A percentile compares a stretch with the other conserved stretches of the same genome.
These are phyloP conservation scores for Starmera caribaea DNA, from an alignment of 805 yeast species.

Conservation along the genomic window DNA sequence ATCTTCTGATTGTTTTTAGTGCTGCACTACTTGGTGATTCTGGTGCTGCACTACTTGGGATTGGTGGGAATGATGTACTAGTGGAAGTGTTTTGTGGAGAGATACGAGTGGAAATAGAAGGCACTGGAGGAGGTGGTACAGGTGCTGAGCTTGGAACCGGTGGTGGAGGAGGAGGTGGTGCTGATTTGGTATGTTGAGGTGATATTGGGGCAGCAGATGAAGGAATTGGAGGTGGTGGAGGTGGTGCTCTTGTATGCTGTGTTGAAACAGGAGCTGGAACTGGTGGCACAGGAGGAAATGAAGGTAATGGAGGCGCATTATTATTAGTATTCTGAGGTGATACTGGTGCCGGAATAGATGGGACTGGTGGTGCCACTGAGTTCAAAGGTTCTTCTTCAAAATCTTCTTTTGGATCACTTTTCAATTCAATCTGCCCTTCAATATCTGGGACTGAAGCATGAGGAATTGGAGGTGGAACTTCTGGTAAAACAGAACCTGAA, in stretches of 20 bases:
- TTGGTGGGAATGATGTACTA: no score
- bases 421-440: conserved; percentile 7
- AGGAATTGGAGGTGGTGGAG: conserved; percentile 13
- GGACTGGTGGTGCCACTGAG: conserved; percentile 3
- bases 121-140: background rate
- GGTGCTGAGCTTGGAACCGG: background rate
- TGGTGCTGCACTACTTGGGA: background rate
- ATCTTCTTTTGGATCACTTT: no score
- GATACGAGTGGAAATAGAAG: background rate
- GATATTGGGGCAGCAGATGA: conserved; percentile 8
- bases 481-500: conserved; percentile 4
- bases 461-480: conserved; percentile 5
- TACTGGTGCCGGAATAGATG: conserved; percentile 2
- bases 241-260: conserved; percentile 9
- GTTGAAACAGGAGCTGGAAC: conserved; percentile 14
- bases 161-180: conserved; percentile 14
- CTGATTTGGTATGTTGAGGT: conserved; percentile 15
- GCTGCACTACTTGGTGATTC: background rate
- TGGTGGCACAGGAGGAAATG: conserved; percentile 9
- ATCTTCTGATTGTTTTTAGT: background rate
- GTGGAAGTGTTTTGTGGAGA: background rate
- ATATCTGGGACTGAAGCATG: conserved; percentile 10
- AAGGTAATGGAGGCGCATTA: conserved; percentile 12
- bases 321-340: background rate
- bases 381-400: conserved; percentile 1